A percentile compares a stretch with the other conserved stretches of the same genome.
These are phyloP conservation scores for Salvia rosmarinus DNA, from an alignment of 257 asterid species.

Conservation along the genomic window DNA sequence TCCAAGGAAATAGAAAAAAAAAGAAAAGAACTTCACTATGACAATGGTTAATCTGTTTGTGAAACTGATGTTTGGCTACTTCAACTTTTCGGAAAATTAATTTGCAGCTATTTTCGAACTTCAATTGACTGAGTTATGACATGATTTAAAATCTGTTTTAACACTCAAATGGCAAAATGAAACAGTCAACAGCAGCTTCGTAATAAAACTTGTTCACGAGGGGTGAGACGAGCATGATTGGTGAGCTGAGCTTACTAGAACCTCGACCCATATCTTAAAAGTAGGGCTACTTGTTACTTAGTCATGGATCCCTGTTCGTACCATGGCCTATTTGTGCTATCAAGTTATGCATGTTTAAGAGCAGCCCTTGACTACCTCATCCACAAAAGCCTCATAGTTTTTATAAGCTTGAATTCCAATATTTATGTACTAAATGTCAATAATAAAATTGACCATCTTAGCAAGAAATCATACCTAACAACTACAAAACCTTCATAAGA, in stretches of 20 bases:
- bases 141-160: not conserved
- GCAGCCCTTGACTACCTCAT: not conserved
- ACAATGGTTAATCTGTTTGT: constrained; percentile 13
- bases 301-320: not conserved
- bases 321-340: not conserved
- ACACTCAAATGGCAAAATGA: not conserved
- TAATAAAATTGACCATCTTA: not conserved
- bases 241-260: not conserved
- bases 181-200: not conserved
- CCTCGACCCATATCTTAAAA: not conserved
- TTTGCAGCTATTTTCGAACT: no score
- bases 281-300: no score
- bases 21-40: not conserved
- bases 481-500: not conserved
- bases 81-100: not conserved
- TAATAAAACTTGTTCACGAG: not conserved
- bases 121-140: no score
- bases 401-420: not conserved
- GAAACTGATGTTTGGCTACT: not conserved
- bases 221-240: not conserved
- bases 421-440: not conserved
- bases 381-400: not conserved
- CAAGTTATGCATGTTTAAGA: not conserved
- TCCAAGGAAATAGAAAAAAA: not conserved
- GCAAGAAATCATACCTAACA: not conserved